Evolutionary conservation across 495 filamentous ascomycete species (phyloP).

Genomic region (Podospora conica): DNA sequence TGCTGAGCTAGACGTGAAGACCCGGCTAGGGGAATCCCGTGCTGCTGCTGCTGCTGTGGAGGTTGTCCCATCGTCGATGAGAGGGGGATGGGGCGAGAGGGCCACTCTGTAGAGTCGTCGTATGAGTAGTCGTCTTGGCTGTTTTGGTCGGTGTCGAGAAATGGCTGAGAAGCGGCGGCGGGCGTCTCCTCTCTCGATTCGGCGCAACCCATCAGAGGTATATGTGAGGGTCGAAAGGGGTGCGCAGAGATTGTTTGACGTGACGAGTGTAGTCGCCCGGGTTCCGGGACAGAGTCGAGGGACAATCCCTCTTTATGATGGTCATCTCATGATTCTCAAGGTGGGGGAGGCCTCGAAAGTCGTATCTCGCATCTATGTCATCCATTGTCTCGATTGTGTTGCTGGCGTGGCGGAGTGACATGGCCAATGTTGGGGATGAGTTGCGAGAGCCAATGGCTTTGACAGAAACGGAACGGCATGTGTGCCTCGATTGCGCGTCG

Average conservation of each 20-base stretch:
- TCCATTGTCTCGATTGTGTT: neutral
- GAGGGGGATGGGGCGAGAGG: neutral
- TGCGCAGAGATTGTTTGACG: neutral
- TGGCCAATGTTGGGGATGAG: neutral
- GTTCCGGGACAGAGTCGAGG: neutral
- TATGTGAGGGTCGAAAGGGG: neutral
- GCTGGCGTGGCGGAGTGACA: neutral
- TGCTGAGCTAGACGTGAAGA: conserved; percentile 13
- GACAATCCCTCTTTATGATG: neutral
- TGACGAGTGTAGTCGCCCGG: neutral
- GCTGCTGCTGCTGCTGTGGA: neutral
- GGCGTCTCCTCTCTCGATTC: conserved; percentile 15
- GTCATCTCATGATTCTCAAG: too few relatives aligned
- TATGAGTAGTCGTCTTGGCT: neutral
- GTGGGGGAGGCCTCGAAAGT: neutral
- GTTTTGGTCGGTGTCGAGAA: neutral
- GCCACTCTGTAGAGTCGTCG: neutral
- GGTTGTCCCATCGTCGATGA: conserved; percentile 17
- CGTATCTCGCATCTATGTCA: neutral
- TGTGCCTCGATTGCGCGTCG: too few relatives aligned
- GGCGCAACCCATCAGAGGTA: conserved; percentile 15
- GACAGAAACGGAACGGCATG: too few relatives aligned
- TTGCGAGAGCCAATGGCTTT: neutral
- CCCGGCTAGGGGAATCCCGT: neutral
- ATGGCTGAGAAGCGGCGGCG: conserved; percentile 5